A percentile compares a stretch with the other conserved stretches of the same genome.
Conservation (phyloP, 169 alveolate genomes). For the Eimeria zaria region DNA sequence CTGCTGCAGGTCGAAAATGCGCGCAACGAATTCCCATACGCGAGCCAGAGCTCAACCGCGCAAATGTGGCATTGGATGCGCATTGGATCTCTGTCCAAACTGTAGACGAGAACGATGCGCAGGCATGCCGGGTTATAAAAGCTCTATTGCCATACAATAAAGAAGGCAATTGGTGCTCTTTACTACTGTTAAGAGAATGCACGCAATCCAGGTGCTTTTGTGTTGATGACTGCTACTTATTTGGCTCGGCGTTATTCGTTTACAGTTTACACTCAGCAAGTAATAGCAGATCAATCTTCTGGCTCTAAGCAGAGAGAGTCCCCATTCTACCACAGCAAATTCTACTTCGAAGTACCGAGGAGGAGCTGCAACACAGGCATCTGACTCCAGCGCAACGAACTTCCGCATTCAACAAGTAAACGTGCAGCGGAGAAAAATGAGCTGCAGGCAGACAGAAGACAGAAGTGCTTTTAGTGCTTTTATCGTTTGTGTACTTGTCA, state of each 20-base stretch:
- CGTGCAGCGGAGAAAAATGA: background rate
- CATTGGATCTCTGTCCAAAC: background rate
- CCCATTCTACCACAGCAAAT: background rate
- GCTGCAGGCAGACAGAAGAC: background rate
- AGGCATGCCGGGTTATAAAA: background rate
- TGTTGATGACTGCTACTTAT: background rate
- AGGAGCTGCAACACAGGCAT: background rate
- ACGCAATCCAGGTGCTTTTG: background rate
- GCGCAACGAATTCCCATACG: background rate
- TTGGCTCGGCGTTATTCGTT: background rate
- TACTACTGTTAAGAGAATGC: background rate
- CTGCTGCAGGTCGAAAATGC: background rate
- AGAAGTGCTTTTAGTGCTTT: background rate
- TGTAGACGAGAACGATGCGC: background rate
- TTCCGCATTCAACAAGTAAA: background rate
- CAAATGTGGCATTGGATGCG: background rate
- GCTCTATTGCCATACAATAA: background rate
- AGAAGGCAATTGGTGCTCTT: background rate
- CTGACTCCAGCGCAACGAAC: background rate
- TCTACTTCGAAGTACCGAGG: background rate
- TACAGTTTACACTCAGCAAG: background rate
- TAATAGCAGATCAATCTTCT: background rate
- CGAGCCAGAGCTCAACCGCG: background rate
- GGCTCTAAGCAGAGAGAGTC: background rate
- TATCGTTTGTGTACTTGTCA: no score